Base-by-base conservation (phyloP, 768 basidiomycete genomes). In the Panaeolus cyanescens region DNA sequence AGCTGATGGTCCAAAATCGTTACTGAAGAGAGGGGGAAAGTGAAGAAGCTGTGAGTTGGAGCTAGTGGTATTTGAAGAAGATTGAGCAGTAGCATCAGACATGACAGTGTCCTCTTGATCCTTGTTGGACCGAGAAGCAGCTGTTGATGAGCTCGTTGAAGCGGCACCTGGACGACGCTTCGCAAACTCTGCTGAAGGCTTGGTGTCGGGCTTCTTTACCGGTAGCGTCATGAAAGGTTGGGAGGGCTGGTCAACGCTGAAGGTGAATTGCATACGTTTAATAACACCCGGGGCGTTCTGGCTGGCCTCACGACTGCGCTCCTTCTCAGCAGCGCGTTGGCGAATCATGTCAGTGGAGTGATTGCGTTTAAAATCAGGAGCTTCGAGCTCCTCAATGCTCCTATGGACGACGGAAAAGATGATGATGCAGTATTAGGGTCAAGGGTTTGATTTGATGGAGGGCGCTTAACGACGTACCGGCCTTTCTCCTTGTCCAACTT, bases 401-500 rank as follows among this genome's bases (percentile, higher is more conserved):
- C 92, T 94, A 67, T 33, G 20, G 28, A 55, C 60, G 54, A 34
- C 56, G 66, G 39, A 56, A 56, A 55, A 65, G 59, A 61, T 37
- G 32, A 50, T 50, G 45, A 28, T 50, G 56, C 33, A 67, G 60
- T 37, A 64, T 72, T 66, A 77, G 75, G 75, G 76, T 71, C 64
- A 55, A 75, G 76, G 74, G 73, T 73, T 75, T 10, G 58, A 50
- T 50, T 50, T 50, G 45, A 36, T 39, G 37, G 33, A 34, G 61
- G 59, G 56, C 55, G 67, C 54, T 55, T 62, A 61, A 55, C 25
- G 36, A 84, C 91, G 64, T 55, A 93, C 93, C 91, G 78, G 71
- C 93, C 93, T 77, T 93, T 94, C 78, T 95, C 93, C 78, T 92
- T 93, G 83, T 95, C 93, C 68, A 95, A 81, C 75, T 92, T 93